These are phyloP conservation scores for Paraphaeosphaeria sporulosa DNA, from an alignment of 2,329 filamentous ascomycete genomes.

Conservation along the genomic window DNA sequence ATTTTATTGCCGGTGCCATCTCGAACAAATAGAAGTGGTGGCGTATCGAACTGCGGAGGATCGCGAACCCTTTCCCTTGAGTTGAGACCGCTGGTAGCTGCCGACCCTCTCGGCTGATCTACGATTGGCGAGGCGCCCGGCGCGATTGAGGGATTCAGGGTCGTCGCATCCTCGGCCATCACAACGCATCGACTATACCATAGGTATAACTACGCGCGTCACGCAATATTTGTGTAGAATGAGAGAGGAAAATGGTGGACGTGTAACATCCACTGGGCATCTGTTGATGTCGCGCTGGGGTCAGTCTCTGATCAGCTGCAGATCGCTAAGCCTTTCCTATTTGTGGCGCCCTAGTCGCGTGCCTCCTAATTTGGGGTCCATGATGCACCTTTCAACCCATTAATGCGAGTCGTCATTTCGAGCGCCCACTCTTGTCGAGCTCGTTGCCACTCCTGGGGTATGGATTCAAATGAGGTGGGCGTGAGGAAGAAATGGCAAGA, in stretches of 20 bases:
- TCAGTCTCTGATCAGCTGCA: conserved; percentile 12
- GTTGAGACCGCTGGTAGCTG: conserved; percentile 1
- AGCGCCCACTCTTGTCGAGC: not conserved
- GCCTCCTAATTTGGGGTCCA: not conserved
- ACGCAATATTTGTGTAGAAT: not conserved
- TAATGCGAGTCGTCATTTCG: not conserved
- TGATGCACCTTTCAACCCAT: not conserved
- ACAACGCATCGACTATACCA: not conserved
- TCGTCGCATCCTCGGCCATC: conserved; percentile 6
- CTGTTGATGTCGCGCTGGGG: not conserved
- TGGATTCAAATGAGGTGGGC: too few species aligned
- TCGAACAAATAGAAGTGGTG: conserved; percentile 8
- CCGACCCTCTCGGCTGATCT: conserved; percentile 5
- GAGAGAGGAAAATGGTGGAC: not conserved
- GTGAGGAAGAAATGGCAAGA: too few species aligned
- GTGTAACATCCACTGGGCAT: not conserved
- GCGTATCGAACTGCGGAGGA: not conserved
- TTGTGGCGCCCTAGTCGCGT: conserved; percentile 4
- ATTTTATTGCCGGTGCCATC: conserved; percentile 15
- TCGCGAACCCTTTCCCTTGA: not conserved
- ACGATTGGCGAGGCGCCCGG: not conserved
- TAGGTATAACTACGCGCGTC: not conserved
- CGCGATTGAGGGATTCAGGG: conserved; percentile 3
- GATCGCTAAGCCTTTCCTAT: conserved; percentile 5
- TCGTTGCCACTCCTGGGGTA: too few species aligned